Conservation (phyloP, 495 filamentous ascomycete species). For the Hyaloscypha hepaticicola region DNA sequence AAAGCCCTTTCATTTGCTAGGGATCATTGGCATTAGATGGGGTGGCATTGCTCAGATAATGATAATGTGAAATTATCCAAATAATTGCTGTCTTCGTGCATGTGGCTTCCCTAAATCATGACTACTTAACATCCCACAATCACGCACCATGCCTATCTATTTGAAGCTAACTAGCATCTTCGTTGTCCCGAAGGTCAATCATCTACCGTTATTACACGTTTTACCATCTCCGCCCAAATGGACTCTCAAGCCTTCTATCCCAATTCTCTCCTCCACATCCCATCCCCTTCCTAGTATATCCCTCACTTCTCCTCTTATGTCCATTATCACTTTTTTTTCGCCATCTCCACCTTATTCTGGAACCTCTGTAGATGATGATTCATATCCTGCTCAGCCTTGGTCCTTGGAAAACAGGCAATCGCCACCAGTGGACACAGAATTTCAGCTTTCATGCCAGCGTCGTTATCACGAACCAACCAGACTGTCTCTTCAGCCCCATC, state of each 20-base stretch:
- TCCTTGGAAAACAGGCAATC: constrained; percentile 10
- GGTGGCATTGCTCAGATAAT: neutral
- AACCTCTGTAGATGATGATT: neutral
- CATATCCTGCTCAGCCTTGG: neutral
- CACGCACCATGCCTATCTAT: too few species aligned
- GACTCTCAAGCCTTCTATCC: neutral
- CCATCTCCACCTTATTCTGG: constrained; percentile 8
- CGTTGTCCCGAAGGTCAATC: too few species aligned
- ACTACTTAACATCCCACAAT: too few species aligned
- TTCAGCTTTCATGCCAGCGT: constrained; percentile 8
- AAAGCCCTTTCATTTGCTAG: too few species aligned
- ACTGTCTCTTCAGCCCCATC: neutral
- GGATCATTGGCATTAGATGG: too few species aligned
- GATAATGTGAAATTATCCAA: neutral
- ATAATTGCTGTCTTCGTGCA: too few species aligned
- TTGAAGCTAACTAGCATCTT: too few species aligned
- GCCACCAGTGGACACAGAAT: constrained; percentile 3
- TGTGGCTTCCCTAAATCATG: too few species aligned
- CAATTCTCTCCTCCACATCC: too few species aligned
- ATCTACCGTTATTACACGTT: too few species aligned
- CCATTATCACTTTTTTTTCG: neutral
- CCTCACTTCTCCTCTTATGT: constrained; percentile 5
- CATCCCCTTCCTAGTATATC: neutral
- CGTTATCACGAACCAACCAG: neutral
- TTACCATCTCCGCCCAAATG: neutral